Base-by-base conservation (phyloP, 1,139 yeast genomes). In the Candida sp. region DNA sequence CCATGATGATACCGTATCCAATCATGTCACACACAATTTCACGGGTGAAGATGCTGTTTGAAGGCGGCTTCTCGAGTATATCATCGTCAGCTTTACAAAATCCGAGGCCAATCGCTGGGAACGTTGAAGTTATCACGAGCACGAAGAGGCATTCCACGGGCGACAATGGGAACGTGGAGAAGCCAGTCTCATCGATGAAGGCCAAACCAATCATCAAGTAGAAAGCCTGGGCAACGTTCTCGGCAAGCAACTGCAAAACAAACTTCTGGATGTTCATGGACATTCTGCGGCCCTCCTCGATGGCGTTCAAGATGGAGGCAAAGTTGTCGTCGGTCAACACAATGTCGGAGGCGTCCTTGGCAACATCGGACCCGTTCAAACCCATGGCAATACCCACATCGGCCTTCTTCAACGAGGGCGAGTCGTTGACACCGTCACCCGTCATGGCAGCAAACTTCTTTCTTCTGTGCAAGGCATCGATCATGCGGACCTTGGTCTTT, bases 341-440 rank as follows among this genome's bases (percentile, higher is more conserved):
- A 69, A 82, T 77, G 62, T 82, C 86, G 7, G 84, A 77, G 1
- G 86, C 86, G 52, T 81, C 76, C 55, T 82, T 78, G 12, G 86
- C 86, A 43, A 82, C 86, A 62, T 82, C 86, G 1, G 85, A 80
- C 4, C 78, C 78, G 53, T 72, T 72, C 53, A 73, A 63, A 28
- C 78, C 78, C 78, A 73, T 73, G 26, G 78, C 77, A 59, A 73
- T 88, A 58, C 96, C 96, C 50, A 89, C 91, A 68, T 89, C 96
- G 1, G 96, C 90, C 56, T 82, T 85, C 64, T 88, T 88, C 68
- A 89, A 76, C 3, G 91, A 84, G 12, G 96, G 96, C 3, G 96
- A 88, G 66, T 89, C 96, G 63, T 89, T 89, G 46, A 88, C 93
- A 58, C 96, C 96, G 67, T 89, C 96, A 59, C 96, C 96, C 40